Base-by-base conservation (phyloP, 2,329 filamentous ascomycete genomes). In the Arachnopeziza araneosa region DNA sequence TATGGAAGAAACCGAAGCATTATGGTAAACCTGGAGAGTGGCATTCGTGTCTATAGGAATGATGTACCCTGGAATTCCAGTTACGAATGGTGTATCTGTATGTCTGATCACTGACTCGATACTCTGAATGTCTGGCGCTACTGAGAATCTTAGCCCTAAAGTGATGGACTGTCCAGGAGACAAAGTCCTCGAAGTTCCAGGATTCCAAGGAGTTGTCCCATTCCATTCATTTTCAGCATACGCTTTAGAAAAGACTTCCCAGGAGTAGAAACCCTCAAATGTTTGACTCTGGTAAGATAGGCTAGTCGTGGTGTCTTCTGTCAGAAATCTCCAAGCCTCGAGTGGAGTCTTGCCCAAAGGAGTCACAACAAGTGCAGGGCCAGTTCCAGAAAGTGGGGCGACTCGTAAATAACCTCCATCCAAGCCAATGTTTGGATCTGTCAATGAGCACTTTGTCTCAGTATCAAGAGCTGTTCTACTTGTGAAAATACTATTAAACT, bases 401-500 rank as follows among this genome's bases (percentile, higher is more conserved):
- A 83, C 79, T 24, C 81, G 79, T 49, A 85, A 75, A 59, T 83
- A 82, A 0, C 83, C 83, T 0, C 81, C 83, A 56, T 85, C 75
- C 60, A 85, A 75, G 1, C 83, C 83, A n/a, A 86, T 79, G 57
- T 84, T 85, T 0, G 83, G 83, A 59, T 86, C 83, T 0, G 80
- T 76, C 2, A 86, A 75, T 0, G 80, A 81, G 67, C 83, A 86
- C 24, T 76, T 74, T 0, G 73, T 70, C 57, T 79, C 77, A 7
- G 79, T 83, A 7, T 82, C 77, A 1, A 72, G 71, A 0, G 81
- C 76, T 1, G 72, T 70, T 9, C 81, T 77, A 52, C 75, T 74
- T 14, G 78, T 83, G 66, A 86, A 86, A 64, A 86, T 84, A 69
- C 80, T 86, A 72, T 86, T 86, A 73, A 85, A 83, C 67, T 84